Evolutionary conservation across 139 green algal species (phyloP).

Genomic region (Micractinium conductrix): DNA sequence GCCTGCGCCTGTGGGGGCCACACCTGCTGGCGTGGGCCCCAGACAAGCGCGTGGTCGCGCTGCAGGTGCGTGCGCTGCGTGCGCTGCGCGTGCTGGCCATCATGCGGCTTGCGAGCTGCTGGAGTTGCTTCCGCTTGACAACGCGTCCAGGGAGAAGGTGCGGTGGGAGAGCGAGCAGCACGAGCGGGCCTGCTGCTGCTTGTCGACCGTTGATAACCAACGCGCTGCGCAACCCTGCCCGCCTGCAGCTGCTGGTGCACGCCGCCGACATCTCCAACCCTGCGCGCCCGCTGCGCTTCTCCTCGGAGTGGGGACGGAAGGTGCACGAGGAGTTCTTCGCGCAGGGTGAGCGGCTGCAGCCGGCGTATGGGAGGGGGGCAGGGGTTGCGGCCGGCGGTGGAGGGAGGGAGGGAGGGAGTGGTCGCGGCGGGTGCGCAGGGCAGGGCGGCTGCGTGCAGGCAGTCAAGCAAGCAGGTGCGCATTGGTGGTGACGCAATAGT

Average conservation of each 20-base stretch:
- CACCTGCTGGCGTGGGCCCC: conserved; percentile 48
- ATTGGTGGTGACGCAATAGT: background rate
- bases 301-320: conserved; percentile 48
- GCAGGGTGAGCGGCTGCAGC: conserved; percentile 38
- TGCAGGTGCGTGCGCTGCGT: conserved; percentile 49
- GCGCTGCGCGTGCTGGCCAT: no score
- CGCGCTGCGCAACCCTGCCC: background rate
- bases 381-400: no score
- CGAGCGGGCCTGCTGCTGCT: background rate
- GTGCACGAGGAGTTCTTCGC: conserved; percentile 60
- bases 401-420: no score
- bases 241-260: conserved; percentile 59
- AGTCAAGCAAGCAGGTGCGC: no score
- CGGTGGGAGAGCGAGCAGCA: no score
- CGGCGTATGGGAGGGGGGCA: no score
- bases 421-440: no score
- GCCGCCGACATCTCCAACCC: conserved; percentile 75
- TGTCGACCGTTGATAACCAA: background rate
- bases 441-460: no score
- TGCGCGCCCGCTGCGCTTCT: conserved; percentile 46
- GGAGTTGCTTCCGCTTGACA: no score
- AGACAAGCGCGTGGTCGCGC: conserved; percentile 43
- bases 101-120: no score
- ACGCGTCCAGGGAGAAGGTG: no score
- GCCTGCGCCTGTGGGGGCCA: conserved; percentile 31